Evolutionary conservation across 116 monocot genomes (phyloP).

Genomic region (Thalassia testudinum): DNA sequence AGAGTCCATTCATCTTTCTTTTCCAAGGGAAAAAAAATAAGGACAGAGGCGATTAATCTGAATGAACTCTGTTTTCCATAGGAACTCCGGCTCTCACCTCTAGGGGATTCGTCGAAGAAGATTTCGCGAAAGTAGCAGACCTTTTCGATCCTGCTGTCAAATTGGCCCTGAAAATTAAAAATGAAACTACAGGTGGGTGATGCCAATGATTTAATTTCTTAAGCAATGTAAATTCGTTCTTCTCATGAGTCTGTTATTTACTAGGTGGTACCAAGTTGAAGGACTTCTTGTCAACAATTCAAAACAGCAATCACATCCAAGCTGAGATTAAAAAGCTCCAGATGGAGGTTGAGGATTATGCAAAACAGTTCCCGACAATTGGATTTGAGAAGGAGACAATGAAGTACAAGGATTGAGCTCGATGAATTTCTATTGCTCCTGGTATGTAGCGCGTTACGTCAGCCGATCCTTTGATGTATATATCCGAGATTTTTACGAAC

Average conservation of each 20-base stretch:
- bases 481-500: too few species aligned
- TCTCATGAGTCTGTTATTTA: neutral
- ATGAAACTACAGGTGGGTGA: slow-evolving; percentile 55
- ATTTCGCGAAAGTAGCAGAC: slow-evolving; percentile 92
- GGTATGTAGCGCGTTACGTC: too few species aligned
- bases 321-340: slow-evolving; percentile 85
- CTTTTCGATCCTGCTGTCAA: slow-evolving; percentile 83
- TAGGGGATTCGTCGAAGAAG: slow-evolving; percentile 93
- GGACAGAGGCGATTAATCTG: too few species aligned
- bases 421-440: neutral
- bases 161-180: slow-evolving; percentile 67
- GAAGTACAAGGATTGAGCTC: slow-evolving; percentile 70
- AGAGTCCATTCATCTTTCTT: neutral
- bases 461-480: too few species aligned
- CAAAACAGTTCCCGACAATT: slow-evolving; percentile 97
- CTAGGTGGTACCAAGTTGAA: slow-evolving; percentile 85
- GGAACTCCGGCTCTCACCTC: slow-evolving; percentile 99
- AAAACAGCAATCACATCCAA: slow-evolving; percentile 41
- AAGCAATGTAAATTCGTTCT: neutral
- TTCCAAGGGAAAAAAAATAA: too few species aligned
- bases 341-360: slow-evolving; percentile 87
- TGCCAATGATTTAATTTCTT: neutral
- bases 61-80: slow-evolving; percentile 6
- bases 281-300: slow-evolving; percentile 78
- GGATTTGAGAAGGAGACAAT: slow-evolving; percentile 97